phyloP scores from a whole-genome alignment of 202 grass and related monocot species.

The Dendrocalamus latiflorus region DNA sequence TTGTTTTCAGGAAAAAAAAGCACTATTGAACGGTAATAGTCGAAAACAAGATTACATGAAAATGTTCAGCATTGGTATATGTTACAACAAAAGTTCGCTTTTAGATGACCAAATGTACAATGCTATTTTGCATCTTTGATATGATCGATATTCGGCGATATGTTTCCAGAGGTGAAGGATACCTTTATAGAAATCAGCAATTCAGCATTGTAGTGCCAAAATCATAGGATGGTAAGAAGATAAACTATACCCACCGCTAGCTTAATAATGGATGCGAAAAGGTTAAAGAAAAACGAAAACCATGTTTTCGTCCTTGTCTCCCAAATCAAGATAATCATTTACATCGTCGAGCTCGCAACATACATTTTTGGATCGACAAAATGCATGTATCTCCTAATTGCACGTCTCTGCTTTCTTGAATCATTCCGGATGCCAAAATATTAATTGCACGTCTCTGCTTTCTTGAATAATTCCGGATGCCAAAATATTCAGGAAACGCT shows the following conservation, averaged over 20 bases:
- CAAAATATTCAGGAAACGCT: not conserved
- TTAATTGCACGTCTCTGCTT: not conserved
- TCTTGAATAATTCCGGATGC: conserved; percentile 8
- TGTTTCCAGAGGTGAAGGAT: not conserved
- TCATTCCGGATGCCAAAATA: not conserved
- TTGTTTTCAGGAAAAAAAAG: not conserved
- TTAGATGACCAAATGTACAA: not conserved
- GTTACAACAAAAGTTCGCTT: not conserved
- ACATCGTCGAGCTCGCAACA: not conserved
- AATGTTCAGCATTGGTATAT: not conserved
- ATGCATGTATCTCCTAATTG: not conserved
- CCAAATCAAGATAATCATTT: not conserved
- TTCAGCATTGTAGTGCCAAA: not conserved
- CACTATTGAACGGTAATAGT: not conserved
- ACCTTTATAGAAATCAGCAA: not conserved
- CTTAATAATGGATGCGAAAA: not conserved
- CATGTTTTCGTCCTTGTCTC: not conserved
- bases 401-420: not conserved
- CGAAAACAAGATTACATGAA: not conserved
- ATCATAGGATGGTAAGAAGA: not conserved
- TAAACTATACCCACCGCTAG: not conserved
- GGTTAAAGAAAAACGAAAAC: not conserved
- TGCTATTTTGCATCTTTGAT: not conserved
- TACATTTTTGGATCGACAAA: not conserved
- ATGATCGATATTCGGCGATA: not conserved